These are phyloP conservation scores for Maudiozyma saulgeensis DNA, from an alignment of 805 yeast species.

Conservation along the genomic window DNA sequence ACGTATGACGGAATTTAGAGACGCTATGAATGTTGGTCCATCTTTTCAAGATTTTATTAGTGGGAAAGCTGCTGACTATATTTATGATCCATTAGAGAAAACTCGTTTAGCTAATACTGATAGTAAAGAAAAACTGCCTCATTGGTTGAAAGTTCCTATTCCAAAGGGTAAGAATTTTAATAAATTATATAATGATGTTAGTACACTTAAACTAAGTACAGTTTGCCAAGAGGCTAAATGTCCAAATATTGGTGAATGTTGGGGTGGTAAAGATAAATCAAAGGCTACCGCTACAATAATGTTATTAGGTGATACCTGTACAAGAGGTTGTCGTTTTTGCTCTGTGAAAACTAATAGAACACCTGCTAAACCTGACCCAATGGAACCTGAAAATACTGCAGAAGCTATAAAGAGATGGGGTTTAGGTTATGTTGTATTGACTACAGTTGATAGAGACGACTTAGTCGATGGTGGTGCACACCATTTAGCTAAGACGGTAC, in stretches of 20 bases:
- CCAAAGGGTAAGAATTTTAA: conserved; percentile 89
- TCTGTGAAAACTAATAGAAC: conserved; percentile 86
- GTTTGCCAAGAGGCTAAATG: conserved; percentile 99
- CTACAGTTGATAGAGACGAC: conserved; percentile 97
- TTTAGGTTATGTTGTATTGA: conserved; percentile 90
- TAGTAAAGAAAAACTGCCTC: conserved; percentile 59
- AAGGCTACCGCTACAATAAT: conserved; percentile 92
- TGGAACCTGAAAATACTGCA: conserved; percentile 96
- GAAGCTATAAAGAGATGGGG: conserved; percentile 98
- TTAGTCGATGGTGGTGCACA: conserved; percentile 85
- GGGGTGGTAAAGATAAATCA: conserved; percentile 81
- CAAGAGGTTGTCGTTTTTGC: conserved; percentile 98
- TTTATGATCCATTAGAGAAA: conserved; percentile 66
- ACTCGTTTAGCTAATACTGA: conserved; percentile 48
- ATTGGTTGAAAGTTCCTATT: conserved; percentile 91
- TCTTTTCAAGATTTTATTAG: conserved; percentile 83
- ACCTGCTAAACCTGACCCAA: conserved; percentile 87
- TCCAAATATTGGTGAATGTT: conserved; percentile 98
- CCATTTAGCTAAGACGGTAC: conserved; percentile 83
- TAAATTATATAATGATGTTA: conserved; percentile 72
- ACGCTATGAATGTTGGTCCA: conserved; percentile 73
- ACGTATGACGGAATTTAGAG: conserved; percentile 53
- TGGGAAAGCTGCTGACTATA: conserved; percentile 62
- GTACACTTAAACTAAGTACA: conserved; percentile 82
- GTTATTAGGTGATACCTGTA: conserved; percentile 97